Base-by-base conservation (phyloP, 148 eudicot genomes). In the Silene latifolia region DNA sequence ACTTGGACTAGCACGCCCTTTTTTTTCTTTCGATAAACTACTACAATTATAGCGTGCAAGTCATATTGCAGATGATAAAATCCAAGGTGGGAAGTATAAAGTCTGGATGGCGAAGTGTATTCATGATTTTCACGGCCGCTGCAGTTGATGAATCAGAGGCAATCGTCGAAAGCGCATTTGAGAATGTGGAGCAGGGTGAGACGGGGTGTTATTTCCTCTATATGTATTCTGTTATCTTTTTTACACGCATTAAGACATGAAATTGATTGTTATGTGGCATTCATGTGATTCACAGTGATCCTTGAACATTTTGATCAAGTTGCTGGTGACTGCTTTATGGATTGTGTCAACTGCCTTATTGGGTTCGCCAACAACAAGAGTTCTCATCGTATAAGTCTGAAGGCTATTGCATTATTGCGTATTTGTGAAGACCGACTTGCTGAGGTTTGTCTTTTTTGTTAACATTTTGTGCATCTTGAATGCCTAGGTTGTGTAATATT, bases 401-500 rank as follows among this genome's bases (percentile, higher is more conserved):
- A 92, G 87, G 99, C 99, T 70, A 90, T 95, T 85, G 99, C 99
- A 53, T 86, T 95, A 72, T 86, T 95, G 78, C 96, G 99, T 65
- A 95, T 95, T 61, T 95, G 99, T 76, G 99, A 95, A 80, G 97
- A 95, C 82, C 99, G 99, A 70, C 99, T 95, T 76, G 97, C 99
- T 35, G 99, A 95, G 99, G 99, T 95, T 80, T 54, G 85, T 76
- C 80, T 71, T 32, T 70, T 69, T 20, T 51, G 12, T 58, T 27
- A 58, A 67, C 24, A 10, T 24, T 61, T 53, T 44, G n/a, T 75
- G 27, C 7, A 64, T 20, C 73, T 66, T n/a, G n/a, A 72, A 51
- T 25, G 27, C 23, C 14, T 44, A n/a, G 32, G 12, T 21, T 23
- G 12, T 21, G 25, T 5, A 69, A 20, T 10, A 46, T 47, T 69